phyloP scores from a whole-genome alignment of 257 asterid species.

The Galeopsis tetrahit region DNA sequence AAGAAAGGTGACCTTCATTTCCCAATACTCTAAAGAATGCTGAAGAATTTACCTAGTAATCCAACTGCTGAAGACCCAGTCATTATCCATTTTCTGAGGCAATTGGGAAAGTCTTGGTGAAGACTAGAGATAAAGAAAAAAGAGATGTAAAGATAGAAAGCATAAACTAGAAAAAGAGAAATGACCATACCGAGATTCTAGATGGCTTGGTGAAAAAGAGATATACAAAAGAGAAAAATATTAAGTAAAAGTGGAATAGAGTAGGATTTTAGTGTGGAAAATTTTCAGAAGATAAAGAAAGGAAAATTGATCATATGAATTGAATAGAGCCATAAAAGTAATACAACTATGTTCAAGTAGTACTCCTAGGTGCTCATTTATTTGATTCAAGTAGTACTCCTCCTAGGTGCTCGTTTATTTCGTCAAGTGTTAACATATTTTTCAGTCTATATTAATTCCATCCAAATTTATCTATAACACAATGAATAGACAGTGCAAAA shows the following conservation, averaged over 20 bases:
- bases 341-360: background rate
- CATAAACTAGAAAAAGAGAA: background rate
- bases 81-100: slow-evolving; percentile 40
- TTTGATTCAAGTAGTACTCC: too few relatives aligned
- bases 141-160: background rate
- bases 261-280: background rate
- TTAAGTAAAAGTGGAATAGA: background rate
- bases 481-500: too few relatives aligned
- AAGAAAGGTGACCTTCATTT: background rate
- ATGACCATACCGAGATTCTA: background rate
- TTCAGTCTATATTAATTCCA: too few relatives aligned
- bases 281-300: background rate
- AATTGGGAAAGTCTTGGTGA: slow-evolving; percentile 35
- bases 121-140: slow-evolving; percentile 24
- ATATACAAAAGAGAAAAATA: background rate
- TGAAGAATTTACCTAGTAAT: too few relatives aligned
- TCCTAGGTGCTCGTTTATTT: too few relatives aligned
- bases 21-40: background rate
- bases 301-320: background rate
- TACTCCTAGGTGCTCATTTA: background rate
- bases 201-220: background rate
- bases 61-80: slow-evolving; percentile 33
- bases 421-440: too few relatives aligned
- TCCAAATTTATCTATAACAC: too few relatives aligned
- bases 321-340: slow-evolving; percentile 15